Evolutionary conservation across 257 asterid genomes (phyloP).

Genomic region (Salvia miltiorrhiza): DNA sequence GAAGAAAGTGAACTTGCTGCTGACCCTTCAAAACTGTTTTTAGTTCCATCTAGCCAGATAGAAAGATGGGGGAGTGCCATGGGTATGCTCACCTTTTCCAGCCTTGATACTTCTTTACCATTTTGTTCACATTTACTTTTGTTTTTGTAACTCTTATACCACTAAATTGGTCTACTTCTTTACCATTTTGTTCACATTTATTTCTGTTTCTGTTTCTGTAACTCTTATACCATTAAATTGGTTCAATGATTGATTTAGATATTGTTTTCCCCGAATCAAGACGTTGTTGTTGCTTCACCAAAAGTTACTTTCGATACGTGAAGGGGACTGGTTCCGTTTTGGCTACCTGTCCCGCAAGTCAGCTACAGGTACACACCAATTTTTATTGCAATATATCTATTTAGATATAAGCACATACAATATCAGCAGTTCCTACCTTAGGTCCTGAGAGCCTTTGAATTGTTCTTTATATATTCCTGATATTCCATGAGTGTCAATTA

Average conservation of each 20-base stretch:
- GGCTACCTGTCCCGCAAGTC: constrained; percentile 68
- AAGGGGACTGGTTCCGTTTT: constrained; percentile 95
- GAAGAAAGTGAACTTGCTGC: constrained; percentile 28
- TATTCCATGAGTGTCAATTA: background rate
- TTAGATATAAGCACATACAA: background rate
- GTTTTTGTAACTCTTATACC: constrained; percentile 10
- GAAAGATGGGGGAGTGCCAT: constrained; percentile 96
- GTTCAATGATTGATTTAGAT: constrained; percentile 46
- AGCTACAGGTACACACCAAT: background rate
- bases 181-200: constrained; percentile 15
- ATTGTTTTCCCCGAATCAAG: constrained; percentile 86
- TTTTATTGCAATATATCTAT: background rate
- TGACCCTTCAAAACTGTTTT: constrained; percentile 32
- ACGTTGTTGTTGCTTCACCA: constrained; percentile 94
- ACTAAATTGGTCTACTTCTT: constrained; percentile 6
- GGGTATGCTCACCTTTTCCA: constrained; percentile 64
- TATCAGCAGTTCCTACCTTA: background rate
- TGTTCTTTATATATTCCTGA: background rate
- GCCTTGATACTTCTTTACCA: constrained; percentile 2
- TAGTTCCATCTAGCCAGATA: constrained; percentile 68
- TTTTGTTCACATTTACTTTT: constrained; percentile 11
- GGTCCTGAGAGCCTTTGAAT: background rate
- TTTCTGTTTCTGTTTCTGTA: constrained; percentile 15
- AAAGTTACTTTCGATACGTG: constrained; percentile 86
- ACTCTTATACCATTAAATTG: constrained; percentile 1